Evolutionary conservation across 805 yeast genomes (phyloP), one percentile per base, ranked within the genome.

Genomic region (Candida vartiovaarae): DNA sequence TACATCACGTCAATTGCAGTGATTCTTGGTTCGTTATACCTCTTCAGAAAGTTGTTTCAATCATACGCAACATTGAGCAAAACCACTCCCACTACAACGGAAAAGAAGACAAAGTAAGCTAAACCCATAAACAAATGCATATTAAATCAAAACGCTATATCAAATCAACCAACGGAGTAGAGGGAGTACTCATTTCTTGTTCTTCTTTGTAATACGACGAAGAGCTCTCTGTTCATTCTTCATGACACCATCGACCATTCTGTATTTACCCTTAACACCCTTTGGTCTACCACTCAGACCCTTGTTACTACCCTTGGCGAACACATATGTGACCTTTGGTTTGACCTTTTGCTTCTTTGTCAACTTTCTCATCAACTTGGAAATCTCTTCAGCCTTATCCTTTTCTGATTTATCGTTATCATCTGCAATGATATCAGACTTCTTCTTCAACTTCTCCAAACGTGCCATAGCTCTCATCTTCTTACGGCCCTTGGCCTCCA

Each of bases 231-330:
- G 90, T 68, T 93, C 99, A 65, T 93, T 93, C 85, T 93, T 93
- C 84, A 88, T 72, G 23, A 82, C 86, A 73, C 98, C 98, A 67
- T 93, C 99, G 55, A 93, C 98, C 99, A 93, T 93, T 82, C 87
- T 93, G 71, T 93, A 93, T 64, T 87, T 89, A 68, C 99, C 99
- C 65, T 82, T 88, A 54, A 93, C 80, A 64, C 99, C 99, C 68
- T 79, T 84, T 35, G 99, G 99, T 71, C 99, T 84, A 44, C 99
- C 99, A 54, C 85, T 72, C 41, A 90, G 68, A 46, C 96, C 95
- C 63, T 71, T 84, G 66, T 93, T 90, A 32, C 71, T 63, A 58
- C 98, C 98, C 40, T 71, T 68, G 8, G 99, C 98, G 54, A 80
- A 89, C 48, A 93, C 95, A 48, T 88, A 75, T 1, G 95, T 86